phyloP scores from a whole-genome alignment of 1,284 basidiomycete genomes.

The Trametes polyzona region DNA sequence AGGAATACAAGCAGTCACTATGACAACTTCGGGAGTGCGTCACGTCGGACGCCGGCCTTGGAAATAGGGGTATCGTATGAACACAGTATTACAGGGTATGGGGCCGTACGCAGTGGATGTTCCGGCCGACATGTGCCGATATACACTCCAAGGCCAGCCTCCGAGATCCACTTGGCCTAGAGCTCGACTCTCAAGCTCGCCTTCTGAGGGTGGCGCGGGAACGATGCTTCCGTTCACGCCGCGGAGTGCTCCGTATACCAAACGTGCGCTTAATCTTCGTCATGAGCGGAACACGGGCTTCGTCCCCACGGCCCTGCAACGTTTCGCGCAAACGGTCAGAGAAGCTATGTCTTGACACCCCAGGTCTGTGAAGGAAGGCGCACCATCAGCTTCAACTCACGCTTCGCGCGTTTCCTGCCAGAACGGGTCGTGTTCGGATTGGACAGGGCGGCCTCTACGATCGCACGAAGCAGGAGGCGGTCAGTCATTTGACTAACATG shows the following conservation, averaged over 20 bases:
- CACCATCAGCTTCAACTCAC: constrained; percentile 50
- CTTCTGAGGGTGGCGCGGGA: background rate
- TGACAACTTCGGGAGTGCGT: too few species aligned
- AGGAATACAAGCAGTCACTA: too few species aligned
- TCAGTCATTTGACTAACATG: background rate
- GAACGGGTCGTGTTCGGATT: constrained; percentile 52
- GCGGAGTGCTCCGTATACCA: constrained; percentile 51
- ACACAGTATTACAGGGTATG: too few species aligned
- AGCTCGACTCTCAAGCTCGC: background rate
- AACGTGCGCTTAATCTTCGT: constrained; percentile 54
- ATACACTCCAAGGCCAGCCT: too few species aligned
- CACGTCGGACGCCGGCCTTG: too few species aligned
- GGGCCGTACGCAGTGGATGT: too few species aligned
- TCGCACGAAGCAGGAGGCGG: background rate
- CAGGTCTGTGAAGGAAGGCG: constrained; percentile 2
- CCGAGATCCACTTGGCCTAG: too few species aligned
- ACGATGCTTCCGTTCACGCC: constrained; percentile 15
- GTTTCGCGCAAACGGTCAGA: constrained; percentile 7
- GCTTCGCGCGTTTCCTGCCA: constrained; percentile 50
- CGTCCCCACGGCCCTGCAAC: constrained; percentile 42
- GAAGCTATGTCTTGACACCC: background rate
- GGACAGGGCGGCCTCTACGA: constrained; percentile 48
- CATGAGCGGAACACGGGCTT: constrained; percentile 53
- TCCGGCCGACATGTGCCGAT: too few species aligned
- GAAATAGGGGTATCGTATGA: too few species aligned